These are phyloP conservation scores for Metarhizium anisopliae DNA, from an alignment of 2,329 filamentous ascomycete genomes.

Conservation along the genomic window DNA sequence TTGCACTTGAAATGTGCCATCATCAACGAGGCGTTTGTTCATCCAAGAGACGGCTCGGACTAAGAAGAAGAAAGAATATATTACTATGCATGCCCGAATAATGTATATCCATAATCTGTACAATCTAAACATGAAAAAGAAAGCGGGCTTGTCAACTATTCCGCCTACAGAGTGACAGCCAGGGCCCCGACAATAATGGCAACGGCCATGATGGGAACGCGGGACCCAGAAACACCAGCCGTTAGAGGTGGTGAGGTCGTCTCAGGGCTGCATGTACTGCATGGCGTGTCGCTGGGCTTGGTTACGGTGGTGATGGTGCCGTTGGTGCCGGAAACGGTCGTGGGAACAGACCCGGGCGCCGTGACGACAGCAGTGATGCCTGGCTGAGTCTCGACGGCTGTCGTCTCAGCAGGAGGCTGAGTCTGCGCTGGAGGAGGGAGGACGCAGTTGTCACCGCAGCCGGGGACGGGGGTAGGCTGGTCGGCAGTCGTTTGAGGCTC, in stretches of 20 bases:
- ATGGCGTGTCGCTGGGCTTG: slow-evolving; percentile 6
- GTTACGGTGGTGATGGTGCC: slow-evolving; percentile 3
- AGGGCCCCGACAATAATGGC: slow-evolving; percentile 12
- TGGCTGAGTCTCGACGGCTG: neutral
- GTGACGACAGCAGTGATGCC: neutral
- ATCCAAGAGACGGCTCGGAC: too few species aligned
- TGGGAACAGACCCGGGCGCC: neutral
- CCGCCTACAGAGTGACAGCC: slow-evolving; percentile 11
- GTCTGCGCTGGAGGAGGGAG: slow-evolving; percentile 10
- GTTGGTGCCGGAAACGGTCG: neutral
- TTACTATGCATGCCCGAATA: neutral
- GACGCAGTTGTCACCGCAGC: slow-evolving; percentile 8
- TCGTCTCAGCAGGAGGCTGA: slow-evolving; percentile 1
- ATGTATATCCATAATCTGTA: neutral
- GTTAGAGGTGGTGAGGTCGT: slow-evolving; percentile 8
- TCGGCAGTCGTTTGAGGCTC: slow-evolving; percentile 15
- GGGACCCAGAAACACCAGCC: slow-evolving; percentile 12
- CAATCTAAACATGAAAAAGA: neutral
- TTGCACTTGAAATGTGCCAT: too few species aligned
- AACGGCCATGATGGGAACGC: slow-evolving; percentile 6
- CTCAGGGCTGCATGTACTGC: slow-evolving; percentile 7
- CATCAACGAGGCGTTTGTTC: too few species aligned
- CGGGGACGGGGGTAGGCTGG: slow-evolving; percentile 15
- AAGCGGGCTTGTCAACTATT: neutral
- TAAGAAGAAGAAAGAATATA: neutral